Percentiles rank a stretch among this genome's conserved stretches.
Evolutionary conservation across 176 grass and related monocot genomes (phyloP).

Genomic region (Urochloa ruziziensis): DNA sequence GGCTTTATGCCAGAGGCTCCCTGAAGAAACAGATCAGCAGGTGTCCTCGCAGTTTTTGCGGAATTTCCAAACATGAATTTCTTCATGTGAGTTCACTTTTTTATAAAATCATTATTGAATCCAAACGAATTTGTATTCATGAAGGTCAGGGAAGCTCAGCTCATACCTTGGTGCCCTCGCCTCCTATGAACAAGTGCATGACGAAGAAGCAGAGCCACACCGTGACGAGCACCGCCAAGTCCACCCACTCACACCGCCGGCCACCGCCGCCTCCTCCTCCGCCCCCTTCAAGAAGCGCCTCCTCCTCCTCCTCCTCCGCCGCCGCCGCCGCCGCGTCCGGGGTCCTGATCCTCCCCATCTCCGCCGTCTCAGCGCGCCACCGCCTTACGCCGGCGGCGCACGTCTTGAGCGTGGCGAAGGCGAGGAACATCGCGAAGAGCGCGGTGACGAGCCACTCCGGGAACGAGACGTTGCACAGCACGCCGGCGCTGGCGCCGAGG

Average conservation of each 20-base stretch:
- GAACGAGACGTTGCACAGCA: constrained; percentile 20
- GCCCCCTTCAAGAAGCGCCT: background rate
- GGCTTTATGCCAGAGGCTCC: constrained; percentile 51
- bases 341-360: background rate
- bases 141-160: background rate
- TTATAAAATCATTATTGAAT: background rate
- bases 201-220: constrained; percentile 66
- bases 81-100: background rate
- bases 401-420: background rate
- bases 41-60: background rate
- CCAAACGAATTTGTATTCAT: background rate
- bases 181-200: constrained; percentile 34
- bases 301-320: background rate
- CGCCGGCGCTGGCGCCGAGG: constrained; percentile 31
- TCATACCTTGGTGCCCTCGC: constrained; percentile 16
- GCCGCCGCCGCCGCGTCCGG: background rate
- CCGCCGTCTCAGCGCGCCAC: background rate
- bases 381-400: background rate
- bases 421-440: background rate
- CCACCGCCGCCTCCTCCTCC: background rate
- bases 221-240: constrained; percentile 43
- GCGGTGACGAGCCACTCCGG: background rate
- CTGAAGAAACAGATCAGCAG: background rate
- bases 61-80: background rate
- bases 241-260: constrained; percentile 36